Base-by-base conservation (phyloP, 1,139 yeast genomes). In the Diutina ranongensis region DNA sequence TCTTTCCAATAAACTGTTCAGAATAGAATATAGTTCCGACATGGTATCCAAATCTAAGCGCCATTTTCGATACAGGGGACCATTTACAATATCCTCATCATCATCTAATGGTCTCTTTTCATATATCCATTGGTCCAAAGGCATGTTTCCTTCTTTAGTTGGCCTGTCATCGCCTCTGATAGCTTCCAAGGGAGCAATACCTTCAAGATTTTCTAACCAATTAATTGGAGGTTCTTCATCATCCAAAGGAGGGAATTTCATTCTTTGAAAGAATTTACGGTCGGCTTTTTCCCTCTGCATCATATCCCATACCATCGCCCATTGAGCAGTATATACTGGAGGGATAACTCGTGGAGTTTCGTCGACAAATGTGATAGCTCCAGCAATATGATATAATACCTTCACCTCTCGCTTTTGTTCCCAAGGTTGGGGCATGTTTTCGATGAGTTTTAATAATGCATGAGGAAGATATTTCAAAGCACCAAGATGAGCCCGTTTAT, bases 381-480 rank as follows among this genome's bases (percentile, higher is more conserved):
- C 98, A 0, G 94, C 80, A 19, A 77, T 74, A 57, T 92, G 99
- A 58, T 92, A 92, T 41, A 92, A 63, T 8, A 92, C 97, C 50
- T 77, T 79, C 12, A 94, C 98, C 47, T 85, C 94, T 49, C 85
- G 84, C 1, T 75, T 68, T 49, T 78, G 77, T 60, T 94, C 97
- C 99, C 99, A 94, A 1, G 99, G 99, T 59, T 88, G 96, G 0
- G 99, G 99, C 92, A 94, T 92, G 56, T 88, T 89, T 57, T 94
- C 98, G 45, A 94, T 59, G 34, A 94, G 71, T 61, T 94, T 94
- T 50, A 88, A 62, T 1, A 89, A 76, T 0, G 98, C 97, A 63
- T 92, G 97, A 0, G 99, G 99, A 80, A 94, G 76, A 62, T 83
- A 94, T 62, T 89, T 92, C 49, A 94, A 68, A 0, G 97, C 92